phyloP scores from a whole-genome alignment of 2,329 filamentous ascomycete species.

The Penicillium brasilianum region DNA sequence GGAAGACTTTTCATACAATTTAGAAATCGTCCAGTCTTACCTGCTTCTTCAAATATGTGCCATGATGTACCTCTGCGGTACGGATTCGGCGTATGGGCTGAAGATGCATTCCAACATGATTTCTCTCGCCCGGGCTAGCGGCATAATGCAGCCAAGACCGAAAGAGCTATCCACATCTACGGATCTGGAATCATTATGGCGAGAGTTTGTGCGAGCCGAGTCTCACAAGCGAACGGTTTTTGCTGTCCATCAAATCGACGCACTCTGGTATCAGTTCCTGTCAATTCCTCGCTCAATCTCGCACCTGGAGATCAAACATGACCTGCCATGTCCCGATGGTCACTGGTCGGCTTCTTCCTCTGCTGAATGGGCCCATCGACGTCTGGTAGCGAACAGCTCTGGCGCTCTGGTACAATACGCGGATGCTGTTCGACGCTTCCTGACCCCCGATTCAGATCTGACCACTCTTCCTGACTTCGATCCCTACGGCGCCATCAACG shows the following conservation, averaged over 20 bases:
- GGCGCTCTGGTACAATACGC: conserved; percentile 40
- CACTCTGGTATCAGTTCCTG: conserved; percentile 52
- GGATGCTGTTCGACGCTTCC: conserved; percentile 45
- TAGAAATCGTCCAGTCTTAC: conserved; percentile 45
- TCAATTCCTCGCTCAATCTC: conserved; percentile 35
- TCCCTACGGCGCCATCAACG: conserved; percentile 50
- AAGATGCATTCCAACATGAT: conserved; percentile 51
- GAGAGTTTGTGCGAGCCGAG: conserved; percentile 44
- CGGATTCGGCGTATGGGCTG: conserved; percentile 42
- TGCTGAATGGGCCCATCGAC: conserved; percentile 36
- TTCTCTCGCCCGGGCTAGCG: conserved; percentile 42
- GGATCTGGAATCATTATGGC: conserved; percentile 49
- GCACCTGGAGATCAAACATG: conserved; percentile 53
- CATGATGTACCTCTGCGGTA: conserved; percentile 52
- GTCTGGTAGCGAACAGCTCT: conserved; percentile 29
- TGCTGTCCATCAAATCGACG: conserved; percentile 51
- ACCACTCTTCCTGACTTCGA: conserved; percentile 43
- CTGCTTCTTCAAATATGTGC: conserved; percentile 49
- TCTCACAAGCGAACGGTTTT: conserved; percentile 51
- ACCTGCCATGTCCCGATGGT: conserved; percentile 47
- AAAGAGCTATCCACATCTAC: conserved; percentile 26
- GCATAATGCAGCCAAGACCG: conserved; percentile 42
- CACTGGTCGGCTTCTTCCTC: conserved; percentile 47
- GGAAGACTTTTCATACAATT: conserved; percentile 23
- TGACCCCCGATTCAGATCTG: conserved; percentile 39